Percentiles rank a stretch among this genome's conserved stretches.
Evolutionary conservation across 257 asterid species (phyloP).

Genomic region (Paulownia fortunei): DNA sequence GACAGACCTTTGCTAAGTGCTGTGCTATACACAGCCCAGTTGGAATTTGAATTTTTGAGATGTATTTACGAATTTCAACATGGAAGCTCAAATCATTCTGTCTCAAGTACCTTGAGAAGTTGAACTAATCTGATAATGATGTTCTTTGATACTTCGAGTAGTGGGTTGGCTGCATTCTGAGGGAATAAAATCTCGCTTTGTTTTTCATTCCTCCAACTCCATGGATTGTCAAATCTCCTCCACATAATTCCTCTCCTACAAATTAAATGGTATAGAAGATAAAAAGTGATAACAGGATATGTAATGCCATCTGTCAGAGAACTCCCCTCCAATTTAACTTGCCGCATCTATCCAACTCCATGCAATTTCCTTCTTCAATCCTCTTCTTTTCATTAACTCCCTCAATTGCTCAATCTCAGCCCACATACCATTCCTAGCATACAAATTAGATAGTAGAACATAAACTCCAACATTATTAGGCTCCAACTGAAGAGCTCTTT

Average conservation of each 20-base stretch:
- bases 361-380: constrained; percentile 75
- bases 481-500: constrained; percentile 73
- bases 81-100: background rate
- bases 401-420: constrained; percentile 71
- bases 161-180: background rate
- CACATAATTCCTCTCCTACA: background rate
- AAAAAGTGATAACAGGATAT: background rate
- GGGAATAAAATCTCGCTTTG: background rate
- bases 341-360: constrained; percentile 58
- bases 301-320: background rate
- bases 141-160: background rate
- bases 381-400: constrained; percentile 59
- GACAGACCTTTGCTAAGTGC: background rate
- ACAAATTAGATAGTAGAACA: constrained; percentile 75
- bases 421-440: constrained; percentile 81
- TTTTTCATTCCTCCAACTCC: no score
- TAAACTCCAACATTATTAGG: constrained; percentile 72
- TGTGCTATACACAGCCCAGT: background rate
- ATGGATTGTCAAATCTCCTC: background rate
- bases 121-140: background rate
- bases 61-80: background rate
- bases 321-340: constrained; percentile 21
- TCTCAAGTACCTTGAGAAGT: background rate
- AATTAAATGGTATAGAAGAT: background rate
- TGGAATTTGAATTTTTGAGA: constrained; percentile 1